Evolutionary conservation across 2,329 filamentous ascomycete species (phyloP), one percentile per base, ranked within the genome.

Genomic region (Trichothecium roseum): DNA sequence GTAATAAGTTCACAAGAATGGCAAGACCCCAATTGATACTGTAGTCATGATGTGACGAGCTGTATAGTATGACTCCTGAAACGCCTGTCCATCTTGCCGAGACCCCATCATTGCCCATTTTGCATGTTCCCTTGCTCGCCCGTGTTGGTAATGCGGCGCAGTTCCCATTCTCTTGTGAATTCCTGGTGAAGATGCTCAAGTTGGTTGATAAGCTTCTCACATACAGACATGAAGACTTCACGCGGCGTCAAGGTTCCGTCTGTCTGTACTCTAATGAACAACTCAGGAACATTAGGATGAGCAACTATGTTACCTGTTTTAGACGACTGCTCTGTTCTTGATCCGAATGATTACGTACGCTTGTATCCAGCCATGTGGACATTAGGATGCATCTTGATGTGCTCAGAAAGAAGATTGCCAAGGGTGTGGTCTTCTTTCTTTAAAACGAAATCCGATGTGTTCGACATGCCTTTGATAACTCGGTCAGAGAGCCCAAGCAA

Each of bases 391-490:
- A 84, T 79, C 63, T 91, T 79, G 38, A 98, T 81, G 50, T 89
- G 84, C 51, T 85, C 80, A 32, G 82, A 75, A 38, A 98, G 72
- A 37, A 98, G 72, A 59, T 98, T 95, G 49, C 81, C 91, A 18
- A 98, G 74, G 1, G 89, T 95, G 63, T 95, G 89, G 50, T 98
- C 91, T 59, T 98, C 91, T 60, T 95, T 96, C 62, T 86, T 85
- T 62, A 98, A 79, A 40, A 85, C 78, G 65, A 98, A 98, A 60
- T 95, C 84, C 8, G 86, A 84, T n/a, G 84, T 87, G 56, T 94
- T 94, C 16, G 89, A 85, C 55, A 94, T 87, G 53, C 86, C 87
- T 54, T n/a, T 10, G 17, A 4, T 10, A 10, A 28, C 18, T 7
- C 9, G 6, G 12, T n/a, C 13, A 6, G 8, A 3, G 27, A 13